Evolutionary conservation across 805 yeast genomes (phyloP).

Genomic region (Peterozyma xylosa): DNA sequence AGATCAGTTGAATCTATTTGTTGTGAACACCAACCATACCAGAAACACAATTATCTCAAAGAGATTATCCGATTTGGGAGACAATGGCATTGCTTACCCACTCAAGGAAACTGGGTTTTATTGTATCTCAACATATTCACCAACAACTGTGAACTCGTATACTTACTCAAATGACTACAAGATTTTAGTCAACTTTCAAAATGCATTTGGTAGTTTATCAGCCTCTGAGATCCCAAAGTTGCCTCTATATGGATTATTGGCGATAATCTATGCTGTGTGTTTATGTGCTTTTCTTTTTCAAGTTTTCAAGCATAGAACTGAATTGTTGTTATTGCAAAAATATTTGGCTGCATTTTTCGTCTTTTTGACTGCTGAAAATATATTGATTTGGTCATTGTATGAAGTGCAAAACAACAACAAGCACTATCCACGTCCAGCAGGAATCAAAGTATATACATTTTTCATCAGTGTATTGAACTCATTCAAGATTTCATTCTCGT

Average conservation of each 20-base stretch:
- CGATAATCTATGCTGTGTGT: conserved; percentile 76
- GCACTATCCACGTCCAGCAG: conserved; percentile 24
- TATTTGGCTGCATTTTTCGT: conserved; percentile 82
- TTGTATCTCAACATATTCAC: conserved; percentile 71
- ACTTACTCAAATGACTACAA: conserved; percentile 33
- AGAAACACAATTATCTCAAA: conserved; percentile 52
- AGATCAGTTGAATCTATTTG: conserved; percentile 52
- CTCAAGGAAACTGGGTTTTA: conserved; percentile 81
- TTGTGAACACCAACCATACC: conserved; percentile 36
- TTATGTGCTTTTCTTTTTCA: conserved; percentile 80
- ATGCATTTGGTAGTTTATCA: conserved; percentile 83
- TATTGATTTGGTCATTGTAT: conserved; percentile 86
- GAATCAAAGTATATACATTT: conserved; percentile 65
- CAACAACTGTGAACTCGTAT: conserved; percentile 22
- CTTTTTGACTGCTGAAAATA: conserved; percentile 76
- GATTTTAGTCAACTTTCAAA: conserved; percentile 76
- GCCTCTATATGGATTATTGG: conserved; percentile 80
- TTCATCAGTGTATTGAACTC: conserved; percentile 76
- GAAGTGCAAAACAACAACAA: conserved; percentile 63
- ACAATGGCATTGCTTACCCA: conserved; percentile 52
- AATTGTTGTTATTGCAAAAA: conserved; percentile 82
- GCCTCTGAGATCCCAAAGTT: conserved; percentile 90
- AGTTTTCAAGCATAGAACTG: conserved; percentile 78
- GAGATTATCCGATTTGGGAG: conserved; percentile 48
- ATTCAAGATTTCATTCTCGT: conserved; percentile 76